Base-by-base conservation (phyloP, 2,329 filamentous ascomycete species). In the Claviceps purpurea region DNA sequence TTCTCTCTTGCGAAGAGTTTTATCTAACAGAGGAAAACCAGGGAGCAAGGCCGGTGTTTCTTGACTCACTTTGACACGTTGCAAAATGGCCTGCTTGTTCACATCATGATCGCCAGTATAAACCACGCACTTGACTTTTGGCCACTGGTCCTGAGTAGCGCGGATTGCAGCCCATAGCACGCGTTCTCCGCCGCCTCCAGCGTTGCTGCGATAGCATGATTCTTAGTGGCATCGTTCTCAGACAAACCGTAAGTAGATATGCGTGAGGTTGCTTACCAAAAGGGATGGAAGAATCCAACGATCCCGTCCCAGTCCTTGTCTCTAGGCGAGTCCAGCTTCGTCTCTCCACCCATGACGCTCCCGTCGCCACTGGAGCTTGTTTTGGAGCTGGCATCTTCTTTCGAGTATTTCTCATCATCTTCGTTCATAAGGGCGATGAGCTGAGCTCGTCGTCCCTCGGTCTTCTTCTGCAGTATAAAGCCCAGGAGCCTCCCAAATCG, bases 201-300 rank as follows among this genome's bases (percentile, higher is more conserved):
- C 93, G 72, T 98, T 97, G 69, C 87, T 93, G 20, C 16, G 7
- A 30, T 34, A 38, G 26, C 45, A 46, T 60, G 44, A 56, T 44
- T 30, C 47, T 26, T 44, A 41, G 34, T 24, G 5, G 34, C 18
- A 2, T 11, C 7, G 11, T 40, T 24, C 8, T 11, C 38, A 43
- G 8, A 26, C 20, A 18, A 34, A 11, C 30, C 30, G 1, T 34
- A 34, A 34, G 30, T 34, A 34, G 49, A 11, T 26, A 37, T 48
- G 41, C 8, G 46, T 50, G 24, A 54, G 52, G 34, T 6, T 38
- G 63, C 77, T 57, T 73, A 91, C 87, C 93, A 97, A 67, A 96
- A 98, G 1, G 93, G 93, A 67, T 98, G 93, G 65, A 98, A 95
- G 76, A 98, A 97, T 47, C 89, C 93, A 56, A 97, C 81, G 50